Conservation (phyloP, 768 basidiomycete species). For the Leucocoprinus birnbaumii region DNA sequence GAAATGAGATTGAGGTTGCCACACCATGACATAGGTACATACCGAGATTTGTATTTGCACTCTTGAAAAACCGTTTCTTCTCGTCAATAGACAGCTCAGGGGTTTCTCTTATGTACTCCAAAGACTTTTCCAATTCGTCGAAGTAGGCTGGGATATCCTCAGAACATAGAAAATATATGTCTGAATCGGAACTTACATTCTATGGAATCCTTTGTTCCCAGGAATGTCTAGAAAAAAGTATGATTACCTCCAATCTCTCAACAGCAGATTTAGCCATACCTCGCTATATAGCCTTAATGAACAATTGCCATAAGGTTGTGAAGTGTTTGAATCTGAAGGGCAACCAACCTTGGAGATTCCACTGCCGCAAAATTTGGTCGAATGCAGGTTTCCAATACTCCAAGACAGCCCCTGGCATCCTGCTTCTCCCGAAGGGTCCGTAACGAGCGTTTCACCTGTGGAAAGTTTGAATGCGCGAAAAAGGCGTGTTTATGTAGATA, state of each 20-base stretch:
- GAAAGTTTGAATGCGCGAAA: not conserved
- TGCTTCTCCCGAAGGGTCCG: constrained; percentile 66
- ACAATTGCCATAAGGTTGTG: not conserved
- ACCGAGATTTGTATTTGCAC: constrained; percentile 86
- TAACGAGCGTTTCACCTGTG: constrained; percentile 74
- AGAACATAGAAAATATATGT: constrained; percentile 1
- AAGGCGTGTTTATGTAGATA: not conserved
- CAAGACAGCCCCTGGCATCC: constrained; percentile 84
- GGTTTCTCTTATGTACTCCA: constrained; percentile 75
- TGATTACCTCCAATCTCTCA: not conserved
- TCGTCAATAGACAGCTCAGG: constrained; percentile 77
- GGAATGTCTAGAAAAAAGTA: constrained; percentile 64
- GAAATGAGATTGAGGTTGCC: not conserved
- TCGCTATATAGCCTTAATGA: constrained; percentile 80
- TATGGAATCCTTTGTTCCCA: constrained; percentile 87
- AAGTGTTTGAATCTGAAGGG: not conserved
- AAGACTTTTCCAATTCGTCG: constrained; percentile 69
- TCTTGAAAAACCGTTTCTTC: constrained; percentile 90
- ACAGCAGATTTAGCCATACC: constrained; percentile 46
- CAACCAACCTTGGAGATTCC: constrained; percentile 68
- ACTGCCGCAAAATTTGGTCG: constrained; percentile 92
- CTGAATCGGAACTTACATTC: constrained; percentile 52
- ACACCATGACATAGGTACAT: not conserved
- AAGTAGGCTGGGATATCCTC: constrained; percentile 61
- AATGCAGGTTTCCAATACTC: constrained; percentile 88